These are phyloP conservation scores for Elsinoe perseae DNA, from an alignment of 2,329 filamentous ascomycete genomes.

Conservation along the genomic window DNA sequence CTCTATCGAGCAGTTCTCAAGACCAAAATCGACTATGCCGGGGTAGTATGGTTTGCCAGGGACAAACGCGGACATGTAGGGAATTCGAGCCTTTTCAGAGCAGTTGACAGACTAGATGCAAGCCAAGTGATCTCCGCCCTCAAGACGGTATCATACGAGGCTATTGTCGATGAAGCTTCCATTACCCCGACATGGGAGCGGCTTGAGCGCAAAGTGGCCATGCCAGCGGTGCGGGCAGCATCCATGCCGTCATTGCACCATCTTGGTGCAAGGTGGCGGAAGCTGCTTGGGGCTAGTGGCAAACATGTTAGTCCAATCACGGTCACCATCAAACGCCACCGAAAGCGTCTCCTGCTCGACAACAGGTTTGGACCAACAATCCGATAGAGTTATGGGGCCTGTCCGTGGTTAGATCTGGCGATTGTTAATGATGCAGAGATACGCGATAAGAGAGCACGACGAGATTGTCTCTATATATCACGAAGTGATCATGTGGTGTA, in stretches of 20 bases:
- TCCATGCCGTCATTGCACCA: neutral
- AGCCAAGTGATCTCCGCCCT: neutral
- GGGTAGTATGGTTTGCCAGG: neutral
- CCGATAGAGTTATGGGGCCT: neutral
- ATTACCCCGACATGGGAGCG: neutral
- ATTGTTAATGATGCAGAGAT: neutral
- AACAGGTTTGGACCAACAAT: neutral
- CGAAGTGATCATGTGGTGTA: neutral
- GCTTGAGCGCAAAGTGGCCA: neutral
- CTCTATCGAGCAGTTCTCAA: neutral
- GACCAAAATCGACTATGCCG: neutral
- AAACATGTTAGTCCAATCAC: neutral
- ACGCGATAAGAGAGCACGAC: neutral
- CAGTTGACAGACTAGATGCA: neutral
- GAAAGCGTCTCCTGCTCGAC: neutral
- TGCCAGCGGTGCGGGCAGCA: neutral
- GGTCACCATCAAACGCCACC: too few species aligned
- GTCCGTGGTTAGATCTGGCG: neutral
- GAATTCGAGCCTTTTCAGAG: neutral
- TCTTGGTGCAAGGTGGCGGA: neutral
- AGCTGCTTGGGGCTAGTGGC: neutral
- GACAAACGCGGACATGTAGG: neutral
- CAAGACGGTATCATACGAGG: neutral
- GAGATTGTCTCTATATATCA: neutral
- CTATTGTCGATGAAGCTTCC: neutral